Percentiles rank a stretch among this genome's conserved stretches.
Evolutionary conservation across 345 rosid species (phyloP).

Genomic region (Pistacia vera): DNA sequence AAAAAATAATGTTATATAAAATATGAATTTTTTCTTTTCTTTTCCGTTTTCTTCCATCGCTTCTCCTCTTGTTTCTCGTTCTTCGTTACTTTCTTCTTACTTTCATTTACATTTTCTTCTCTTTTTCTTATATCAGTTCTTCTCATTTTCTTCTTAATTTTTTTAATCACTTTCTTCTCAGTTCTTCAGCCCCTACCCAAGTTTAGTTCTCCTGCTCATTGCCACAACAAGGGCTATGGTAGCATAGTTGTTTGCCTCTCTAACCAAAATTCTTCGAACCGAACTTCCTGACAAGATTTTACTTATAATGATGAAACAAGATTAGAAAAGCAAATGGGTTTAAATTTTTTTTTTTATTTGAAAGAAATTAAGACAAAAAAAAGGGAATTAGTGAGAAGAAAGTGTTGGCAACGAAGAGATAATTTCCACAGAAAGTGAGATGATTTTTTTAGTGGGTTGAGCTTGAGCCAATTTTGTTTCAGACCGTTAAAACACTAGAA

Average conservation of each 20-base stretch:
- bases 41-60: no score
- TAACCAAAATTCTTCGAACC: conserved; percentile 52
- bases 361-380: not conserved
- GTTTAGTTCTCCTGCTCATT: conserved; percentile 42
- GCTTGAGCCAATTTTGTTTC: not conserved
- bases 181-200: conserved; percentile 43
- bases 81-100: no score
- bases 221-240: conserved; percentile 72
- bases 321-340: conserved; percentile 21
- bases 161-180: no score
- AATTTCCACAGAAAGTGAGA: not conserved
- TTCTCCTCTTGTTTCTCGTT: no score
- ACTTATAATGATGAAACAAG: conserved; percentile 34
- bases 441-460: not conserved
- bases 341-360: not conserved
- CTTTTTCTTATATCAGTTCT: no score
- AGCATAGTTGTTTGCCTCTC: conserved; percentile 61
- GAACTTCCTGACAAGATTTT: conserved; percentile 54
- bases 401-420: conserved; percentile 55
- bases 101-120: no score
- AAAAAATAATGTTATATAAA: no score
- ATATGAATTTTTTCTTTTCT: no score
- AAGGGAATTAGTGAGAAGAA: conserved; percentile 22
- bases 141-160: no score
- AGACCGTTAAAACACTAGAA: conserved; percentile 29